Evolutionary conservation across 148 eudicot species (phyloP).

Genomic region (Camellia japonica): DNA sequence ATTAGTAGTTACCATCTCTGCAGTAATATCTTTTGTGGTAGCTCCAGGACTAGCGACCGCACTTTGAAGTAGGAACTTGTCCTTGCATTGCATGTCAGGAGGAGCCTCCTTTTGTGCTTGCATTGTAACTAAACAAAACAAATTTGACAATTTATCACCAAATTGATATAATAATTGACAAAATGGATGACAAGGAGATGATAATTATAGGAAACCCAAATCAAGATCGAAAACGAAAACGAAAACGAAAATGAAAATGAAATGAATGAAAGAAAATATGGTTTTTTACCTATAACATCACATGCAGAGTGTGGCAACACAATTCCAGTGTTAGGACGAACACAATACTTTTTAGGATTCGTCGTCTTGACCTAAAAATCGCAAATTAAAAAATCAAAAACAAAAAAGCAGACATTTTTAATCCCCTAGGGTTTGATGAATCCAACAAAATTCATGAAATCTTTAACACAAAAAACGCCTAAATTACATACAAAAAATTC

Average conservation of each 20-base stretch:
- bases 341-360: constrained; percentile 91
- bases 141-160: background rate
- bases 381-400: background rate
- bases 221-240: background rate
- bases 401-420: background rate
- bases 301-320: constrained; percentile 69
- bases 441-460: background rate
- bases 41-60: constrained; percentile 52
- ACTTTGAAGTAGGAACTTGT: constrained; percentile 79
- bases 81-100: constrained; percentile 82
- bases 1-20: constrained; percentile 60
- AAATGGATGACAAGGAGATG: background rate
- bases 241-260: background rate
- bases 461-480: background rate
- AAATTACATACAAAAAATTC: background rate
- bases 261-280: background rate
- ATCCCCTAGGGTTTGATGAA: background rate
- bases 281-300: constrained; percentile 51
- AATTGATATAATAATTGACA: background rate
- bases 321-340: constrained; percentile 77
- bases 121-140: constrained; percentile 65
- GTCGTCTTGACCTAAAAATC: constrained; percentile 75
- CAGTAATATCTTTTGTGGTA: constrained; percentile 64
- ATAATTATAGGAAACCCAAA: background rate
- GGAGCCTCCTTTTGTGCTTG: constrained; percentile 89